Percentiles rank a stretch among this genome's conserved stretches.
phyloP scores from a whole-genome alignment of 179 eudicot species.

The Heliamphora pulchella region DNA sequence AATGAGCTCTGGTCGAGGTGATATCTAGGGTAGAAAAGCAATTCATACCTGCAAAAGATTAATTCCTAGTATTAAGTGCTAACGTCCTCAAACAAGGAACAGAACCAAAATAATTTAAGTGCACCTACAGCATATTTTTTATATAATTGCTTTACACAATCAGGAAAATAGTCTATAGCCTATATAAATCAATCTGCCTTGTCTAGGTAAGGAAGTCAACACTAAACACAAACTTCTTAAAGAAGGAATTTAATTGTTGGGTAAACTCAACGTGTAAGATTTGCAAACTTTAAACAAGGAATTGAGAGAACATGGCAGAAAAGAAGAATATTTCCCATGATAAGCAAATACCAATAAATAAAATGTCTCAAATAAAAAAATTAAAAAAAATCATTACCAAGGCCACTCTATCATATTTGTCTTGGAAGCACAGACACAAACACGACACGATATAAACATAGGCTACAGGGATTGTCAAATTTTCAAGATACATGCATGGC shows the following conservation, averaged over 20 bases:
- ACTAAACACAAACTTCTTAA: neutral
- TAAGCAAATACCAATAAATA: neutral
- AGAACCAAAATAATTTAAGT: neutral
- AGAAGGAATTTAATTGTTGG: neutral
- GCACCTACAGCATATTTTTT: slow-evolving; percentile 6
- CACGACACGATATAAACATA: no score
- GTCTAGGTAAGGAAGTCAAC: neutral
- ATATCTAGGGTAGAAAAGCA: slow-evolving; percentile 95
- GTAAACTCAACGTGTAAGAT: neutral
- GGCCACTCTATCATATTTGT: neutral
- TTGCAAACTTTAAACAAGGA: neutral
- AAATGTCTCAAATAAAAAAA: neutral
- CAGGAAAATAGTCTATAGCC: neutral
- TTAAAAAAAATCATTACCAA: neutral
- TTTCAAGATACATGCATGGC: no score
- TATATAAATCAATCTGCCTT: neutral
- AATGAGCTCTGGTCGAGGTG: slow-evolving; percentile 98
- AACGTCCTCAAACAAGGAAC: neutral
- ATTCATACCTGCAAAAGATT: slow-evolving; percentile 73
- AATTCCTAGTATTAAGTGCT: neutral
- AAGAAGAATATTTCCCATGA: slow-evolving; percentile 5
- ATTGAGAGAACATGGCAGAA: slow-evolving; percentile 1
- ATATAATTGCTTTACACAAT: no score
- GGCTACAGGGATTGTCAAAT: no score
- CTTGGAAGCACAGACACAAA: neutral